Evolutionary conservation across 805 yeast species (phyloP).

Genomic region (Kodamaea laetipori): DNA sequence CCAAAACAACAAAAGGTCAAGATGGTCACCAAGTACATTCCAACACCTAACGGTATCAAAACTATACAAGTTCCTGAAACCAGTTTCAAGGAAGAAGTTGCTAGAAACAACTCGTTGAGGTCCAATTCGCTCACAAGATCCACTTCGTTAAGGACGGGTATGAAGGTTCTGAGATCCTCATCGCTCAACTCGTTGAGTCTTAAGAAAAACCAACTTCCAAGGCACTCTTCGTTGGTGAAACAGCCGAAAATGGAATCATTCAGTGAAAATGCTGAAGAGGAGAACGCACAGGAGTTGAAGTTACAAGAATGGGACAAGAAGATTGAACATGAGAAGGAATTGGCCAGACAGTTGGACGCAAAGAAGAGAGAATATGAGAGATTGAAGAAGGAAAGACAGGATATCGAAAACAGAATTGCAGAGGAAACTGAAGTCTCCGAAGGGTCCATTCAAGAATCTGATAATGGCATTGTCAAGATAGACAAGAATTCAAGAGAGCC

Average conservation of each 20-base stretch:
- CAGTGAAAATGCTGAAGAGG: constrained; percentile 20
- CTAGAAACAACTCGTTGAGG: constrained; percentile 43
- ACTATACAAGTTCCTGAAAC: constrained; percentile 68
- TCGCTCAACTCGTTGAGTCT: constrained; percentile 25
- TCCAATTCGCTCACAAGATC: constrained; percentile 21
- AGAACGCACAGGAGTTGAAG: constrained; percentile 28
- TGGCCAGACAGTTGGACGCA: constrained; percentile 40
- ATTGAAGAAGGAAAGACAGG: constrained; percentile 29
- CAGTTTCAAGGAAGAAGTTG: constrained; percentile 37
- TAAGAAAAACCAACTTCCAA: constrained; percentile 10
- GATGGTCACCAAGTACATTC: constrained; percentile 69
- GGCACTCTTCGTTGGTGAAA: constrained; percentile 18
- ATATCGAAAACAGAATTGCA: constrained; percentile 24
- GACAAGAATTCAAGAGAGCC: background rate
- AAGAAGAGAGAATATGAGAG: constrained; percentile 39
- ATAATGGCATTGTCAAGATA: background rate
- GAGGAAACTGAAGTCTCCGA: constrained; percentile 1
- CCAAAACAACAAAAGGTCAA: constrained; percentile 20
- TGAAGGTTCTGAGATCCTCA: constrained; percentile 19
- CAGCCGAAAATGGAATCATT: constrained; percentile 18
- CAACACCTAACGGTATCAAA: constrained; percentile 71
- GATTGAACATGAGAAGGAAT: constrained; percentile 32
- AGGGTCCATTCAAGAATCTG: constrained; percentile 3
- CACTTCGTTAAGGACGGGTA: background rate
- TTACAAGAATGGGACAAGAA: constrained; percentile 33